phyloP scores from a whole-genome alignment of 768 basidiomycete genomes.

The Podaxis pistillaris region DNA sequence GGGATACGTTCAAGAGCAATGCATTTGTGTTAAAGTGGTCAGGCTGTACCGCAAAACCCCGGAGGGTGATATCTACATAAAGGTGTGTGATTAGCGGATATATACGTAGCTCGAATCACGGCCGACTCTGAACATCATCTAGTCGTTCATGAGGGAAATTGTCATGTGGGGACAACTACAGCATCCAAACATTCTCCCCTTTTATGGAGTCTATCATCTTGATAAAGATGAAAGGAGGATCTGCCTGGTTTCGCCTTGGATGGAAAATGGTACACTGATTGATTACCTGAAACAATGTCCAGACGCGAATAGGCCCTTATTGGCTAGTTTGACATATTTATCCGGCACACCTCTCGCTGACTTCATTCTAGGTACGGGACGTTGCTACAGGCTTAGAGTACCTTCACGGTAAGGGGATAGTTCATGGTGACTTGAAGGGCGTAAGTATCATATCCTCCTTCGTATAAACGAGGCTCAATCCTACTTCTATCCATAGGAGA shows the following conservation, averaged over 20 bases:
- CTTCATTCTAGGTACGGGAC: not conserved
- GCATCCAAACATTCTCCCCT: slow-evolving; percentile 15
- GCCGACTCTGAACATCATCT: not conserved
- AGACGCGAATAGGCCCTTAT: not conserved
- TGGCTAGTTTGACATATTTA: not conserved
- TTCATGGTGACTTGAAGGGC: slow-evolving; percentile 14
- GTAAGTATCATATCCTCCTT: not conserved
- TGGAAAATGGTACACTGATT: slow-evolving; percentile 11
- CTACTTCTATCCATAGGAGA: not conserved
- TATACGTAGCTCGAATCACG: not conserved
- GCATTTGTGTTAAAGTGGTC: slow-evolving; percentile 26
- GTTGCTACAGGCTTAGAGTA: not conserved
- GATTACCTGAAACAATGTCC: slow-evolving; percentile 1
- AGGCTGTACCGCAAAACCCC: slow-evolving; percentile 22
- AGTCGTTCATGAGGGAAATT: slow-evolving; percentile 12
- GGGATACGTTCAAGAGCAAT: slow-evolving; percentile 19
- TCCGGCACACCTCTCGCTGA: not conserved
- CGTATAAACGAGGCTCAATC: not conserved
- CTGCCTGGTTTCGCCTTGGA: slow-evolving; percentile 17
- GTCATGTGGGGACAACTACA: slow-evolving; percentile 13
- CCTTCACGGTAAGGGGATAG: not conserved
- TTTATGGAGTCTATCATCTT: slow-evolving; percentile 15
- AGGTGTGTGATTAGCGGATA: not conserved
- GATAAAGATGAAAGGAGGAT: slow-evolving; percentile 3
- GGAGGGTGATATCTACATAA: slow-evolving; percentile 3